phyloP scores from a whole-genome alignment of 2,329 filamentous ascomycete species.

The Amauroascus niger region DNA sequence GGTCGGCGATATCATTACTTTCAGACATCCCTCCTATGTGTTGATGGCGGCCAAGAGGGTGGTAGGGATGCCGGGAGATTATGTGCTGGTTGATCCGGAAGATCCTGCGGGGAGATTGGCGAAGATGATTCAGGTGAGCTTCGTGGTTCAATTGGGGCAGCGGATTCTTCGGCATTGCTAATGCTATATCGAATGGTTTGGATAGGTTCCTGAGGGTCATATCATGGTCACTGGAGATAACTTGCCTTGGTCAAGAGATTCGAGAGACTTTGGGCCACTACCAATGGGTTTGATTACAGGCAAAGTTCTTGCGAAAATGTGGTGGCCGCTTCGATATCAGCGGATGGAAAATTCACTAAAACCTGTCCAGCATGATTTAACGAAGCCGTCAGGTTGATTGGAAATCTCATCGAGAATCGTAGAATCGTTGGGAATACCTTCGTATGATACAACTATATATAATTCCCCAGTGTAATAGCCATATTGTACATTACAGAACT shows the following conservation, averaged over 20 bases:
- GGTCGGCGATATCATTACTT: slow-evolving; percentile 79
- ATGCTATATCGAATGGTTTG: background rate
- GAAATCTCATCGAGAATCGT: background rate
- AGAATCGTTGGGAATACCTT: background rate
- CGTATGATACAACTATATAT: slow-evolving; percentile 8
- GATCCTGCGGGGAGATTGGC: slow-evolving; percentile 25
- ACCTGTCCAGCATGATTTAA: slow-evolving; percentile 17
- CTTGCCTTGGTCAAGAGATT: slow-evolving; percentile 71
- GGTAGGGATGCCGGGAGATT: slow-evolving; percentile 57
- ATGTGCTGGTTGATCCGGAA: slow-evolving; percentile 39
- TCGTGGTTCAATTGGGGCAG: background rate
- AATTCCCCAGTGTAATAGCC: slow-evolving; percentile 8
- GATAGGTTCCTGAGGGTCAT: slow-evolving; percentile 77
- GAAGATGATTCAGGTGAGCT: slow-evolving; percentile 44
- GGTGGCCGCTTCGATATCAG: slow-evolving; percentile 29
- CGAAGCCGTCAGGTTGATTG: background rate
- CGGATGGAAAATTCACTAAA: slow-evolving; percentile 32
- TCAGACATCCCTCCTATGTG: slow-evolving; percentile 60
- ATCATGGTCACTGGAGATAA: slow-evolving; percentile 91
- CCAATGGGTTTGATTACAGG: slow-evolving; percentile 75
- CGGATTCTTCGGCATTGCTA: background rate
- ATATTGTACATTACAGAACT: slow-evolving; percentile 32
- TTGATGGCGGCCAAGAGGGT: slow-evolving; percentile 68
- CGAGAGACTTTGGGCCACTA: slow-evolving; percentile 73
- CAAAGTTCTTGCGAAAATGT: slow-evolving; percentile 57